These are phyloP conservation scores for Actinomortierella wolfii DNA, from an alignment of 371 early-diverging fungal species.

Conservation along the genomic window DNA sequence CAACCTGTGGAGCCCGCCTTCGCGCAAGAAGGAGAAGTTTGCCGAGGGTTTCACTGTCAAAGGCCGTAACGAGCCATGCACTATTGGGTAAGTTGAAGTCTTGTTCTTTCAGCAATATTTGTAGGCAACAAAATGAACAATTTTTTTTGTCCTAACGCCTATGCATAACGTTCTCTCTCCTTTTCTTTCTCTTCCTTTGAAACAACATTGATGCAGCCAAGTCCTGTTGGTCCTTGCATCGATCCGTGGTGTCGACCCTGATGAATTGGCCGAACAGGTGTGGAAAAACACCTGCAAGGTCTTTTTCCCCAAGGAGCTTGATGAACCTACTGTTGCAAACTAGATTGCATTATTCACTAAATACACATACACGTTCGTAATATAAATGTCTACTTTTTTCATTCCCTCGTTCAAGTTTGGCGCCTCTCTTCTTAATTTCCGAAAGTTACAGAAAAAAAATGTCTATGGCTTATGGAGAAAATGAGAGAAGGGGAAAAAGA, in stretches of 20 bases:
- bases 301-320: constrained; percentile 49
- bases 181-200: not conserved
- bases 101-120: not conserved
- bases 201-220: constrained; percentile 44
- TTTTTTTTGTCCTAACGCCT: too few relatives aligned
- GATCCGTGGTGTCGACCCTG: constrained; percentile 53
- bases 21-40: constrained; percentile 76
- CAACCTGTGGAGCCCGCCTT: constrained; percentile 48
- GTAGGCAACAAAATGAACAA: too few relatives aligned
- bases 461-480: too few relatives aligned
- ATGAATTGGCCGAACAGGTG: constrained; percentile 57
- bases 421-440: too few relatives aligned
- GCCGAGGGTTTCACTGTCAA: constrained; percentile 78
- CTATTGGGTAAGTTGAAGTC: constrained; percentile 64
- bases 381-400: too few relatives aligned
- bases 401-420: too few relatives aligned
- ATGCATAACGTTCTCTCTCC: not conserved
- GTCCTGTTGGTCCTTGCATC: constrained; percentile 65
- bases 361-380: too few relatives aligned
- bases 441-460: too few relatives aligned
- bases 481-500: too few relatives aligned
- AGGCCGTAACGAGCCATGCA: constrained; percentile 86
- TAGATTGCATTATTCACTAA: too few relatives aligned
- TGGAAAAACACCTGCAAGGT: constrained; percentile 64
- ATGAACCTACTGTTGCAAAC: too few relatives aligned